Conservation (phyloP, 352 stramenopile species). For the Globisporangium perplexum region DNA sequence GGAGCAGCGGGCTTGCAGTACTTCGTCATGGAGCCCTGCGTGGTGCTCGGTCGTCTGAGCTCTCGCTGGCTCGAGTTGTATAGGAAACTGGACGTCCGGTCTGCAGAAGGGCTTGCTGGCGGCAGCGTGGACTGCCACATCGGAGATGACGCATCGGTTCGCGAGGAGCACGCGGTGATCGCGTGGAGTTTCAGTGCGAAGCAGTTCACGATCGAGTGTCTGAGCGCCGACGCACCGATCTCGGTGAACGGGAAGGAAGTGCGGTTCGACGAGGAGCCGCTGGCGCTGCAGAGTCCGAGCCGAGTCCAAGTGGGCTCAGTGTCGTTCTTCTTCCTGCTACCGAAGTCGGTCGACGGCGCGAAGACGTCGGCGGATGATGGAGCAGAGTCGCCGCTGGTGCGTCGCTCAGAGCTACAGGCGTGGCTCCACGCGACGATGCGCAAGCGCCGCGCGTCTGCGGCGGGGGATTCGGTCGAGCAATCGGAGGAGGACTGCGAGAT, state of each 20-base stretch:
- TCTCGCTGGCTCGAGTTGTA: constrained; percentile 57
- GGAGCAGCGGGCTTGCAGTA: constrained; percentile 36
- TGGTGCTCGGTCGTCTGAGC: constrained; percentile 60
- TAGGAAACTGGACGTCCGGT: constrained; percentile 34
- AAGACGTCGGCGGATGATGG: not conserved
- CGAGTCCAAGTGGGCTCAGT: constrained; percentile 65
- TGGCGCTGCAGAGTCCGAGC: constrained; percentile 39
- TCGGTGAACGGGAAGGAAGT: constrained; percentile 65
- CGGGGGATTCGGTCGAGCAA: not conserved
- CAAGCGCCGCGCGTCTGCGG: constrained; percentile 16
- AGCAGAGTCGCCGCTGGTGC: not conserved
- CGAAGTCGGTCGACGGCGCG: constrained; percentile 13
- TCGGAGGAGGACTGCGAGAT: not conserved
- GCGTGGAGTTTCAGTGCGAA: constrained; percentile 38
- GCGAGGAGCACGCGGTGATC: constrained; percentile 54
- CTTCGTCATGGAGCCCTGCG: constrained; percentile 59
- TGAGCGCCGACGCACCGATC: constrained; percentile 46
- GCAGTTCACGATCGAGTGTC: constrained; percentile 64
- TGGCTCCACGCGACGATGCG: constrained; percentile 26
- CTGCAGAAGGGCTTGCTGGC: constrained; percentile 39
- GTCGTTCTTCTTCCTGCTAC: constrained; percentile 75
- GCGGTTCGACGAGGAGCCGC: constrained; percentile 35
- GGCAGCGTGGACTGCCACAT: constrained; percentile 67
- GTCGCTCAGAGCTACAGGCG: constrained; percentile 20
- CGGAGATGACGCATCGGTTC: constrained; percentile 59